A percentile compares a stretch with the other conserved stretches of the same genome.
Conservation (phyloP, 2,329 filamentous ascomycete species). For the Cladophialophora chaetospira region DNA sequence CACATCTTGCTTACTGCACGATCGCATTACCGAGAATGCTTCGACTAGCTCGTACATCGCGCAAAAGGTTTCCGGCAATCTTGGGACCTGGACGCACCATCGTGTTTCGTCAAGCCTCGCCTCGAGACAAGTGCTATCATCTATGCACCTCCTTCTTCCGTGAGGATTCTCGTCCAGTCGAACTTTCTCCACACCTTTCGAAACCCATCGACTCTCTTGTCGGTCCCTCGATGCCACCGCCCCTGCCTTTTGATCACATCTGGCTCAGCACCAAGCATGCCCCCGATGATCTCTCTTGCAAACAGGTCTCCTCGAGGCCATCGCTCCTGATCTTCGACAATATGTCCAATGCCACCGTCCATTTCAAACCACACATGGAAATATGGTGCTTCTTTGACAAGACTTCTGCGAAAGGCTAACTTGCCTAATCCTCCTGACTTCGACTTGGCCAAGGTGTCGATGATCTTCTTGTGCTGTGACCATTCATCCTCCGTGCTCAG, state of each 20-base stretch:
- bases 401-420: constrained; percentile 74
- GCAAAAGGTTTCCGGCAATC: no score
- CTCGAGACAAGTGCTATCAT: no score
- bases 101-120: no score
- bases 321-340: constrained; percentile 79
- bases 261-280: constrained; percentile 81
- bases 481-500: constrained; percentile 86
- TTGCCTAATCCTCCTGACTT: constrained; percentile 67
- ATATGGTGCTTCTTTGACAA: constrained; percentile 97
- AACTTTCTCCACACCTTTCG: constrained; percentile 87
- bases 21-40: no score
- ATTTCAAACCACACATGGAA: constrained; percentile 96
- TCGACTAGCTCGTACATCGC: no score
- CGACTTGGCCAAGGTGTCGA: constrained; percentile 71
- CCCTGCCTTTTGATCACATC: constrained; percentile 90
- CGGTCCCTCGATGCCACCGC: constrained; percentile 72
- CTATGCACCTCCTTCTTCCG: constrained; percentile 45
- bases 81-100: no score
- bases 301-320: constrained; percentile 95
- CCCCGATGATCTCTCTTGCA: constrained; percentile 85
- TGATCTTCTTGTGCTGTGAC: constrained; percentile 92
- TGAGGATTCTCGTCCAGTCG: constrained; percentile 76
- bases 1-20: no score
- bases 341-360: constrained; percentile 87
- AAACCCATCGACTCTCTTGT: constrained; percentile 71